Conservation (phyloP, 1,284 basidiomycete species). For the Bondarzewia mesenterica region DNA sequence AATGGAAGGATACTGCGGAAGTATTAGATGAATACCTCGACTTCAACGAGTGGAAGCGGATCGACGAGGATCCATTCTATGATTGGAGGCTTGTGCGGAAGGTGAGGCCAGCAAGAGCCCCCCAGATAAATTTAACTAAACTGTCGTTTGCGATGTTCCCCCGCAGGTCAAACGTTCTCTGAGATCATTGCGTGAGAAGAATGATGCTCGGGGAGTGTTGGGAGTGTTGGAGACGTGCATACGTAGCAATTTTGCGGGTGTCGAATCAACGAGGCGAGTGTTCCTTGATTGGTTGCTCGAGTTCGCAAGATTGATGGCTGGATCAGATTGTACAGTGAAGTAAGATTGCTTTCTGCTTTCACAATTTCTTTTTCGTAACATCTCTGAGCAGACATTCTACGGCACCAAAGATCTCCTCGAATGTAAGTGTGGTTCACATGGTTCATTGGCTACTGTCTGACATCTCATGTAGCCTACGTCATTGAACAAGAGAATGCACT, state of each 20-base stretch:
- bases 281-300: neutral
- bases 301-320: neutral
- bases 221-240: conserved; percentile 91
- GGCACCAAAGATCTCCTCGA: conserved; percentile 87
- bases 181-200: conserved; percentile 51
- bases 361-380: conserved; percentile 10
- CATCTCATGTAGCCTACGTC: conserved; percentile 56
- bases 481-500: conserved; percentile 72
- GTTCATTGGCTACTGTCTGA: neutral
- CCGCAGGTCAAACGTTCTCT: conserved; percentile 59
- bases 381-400: conserved; percentile 64
- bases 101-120: conserved; percentile 25
- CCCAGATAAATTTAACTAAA: neutral
- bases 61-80: conserved; percentile 83
- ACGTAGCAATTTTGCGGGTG: conserved; percentile 90
- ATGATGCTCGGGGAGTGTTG: conserved; percentile 79
- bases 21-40: conserved; percentile 76
- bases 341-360: conserved; percentile 22
- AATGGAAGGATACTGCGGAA: conserved; percentile 82
- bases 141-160: neutral
- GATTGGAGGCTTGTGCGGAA: conserved; percentile 81
- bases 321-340: conserved; percentile 81
- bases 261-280: conserved; percentile 71
- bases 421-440: conserved; percentile 33
- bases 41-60: conserved; percentile 84